Evolutionary conservation across 2,329 filamentous ascomycete species (phyloP), one percentile per base, ranked within the genome.

Genomic region (Beauveria asiatica): DNA sequence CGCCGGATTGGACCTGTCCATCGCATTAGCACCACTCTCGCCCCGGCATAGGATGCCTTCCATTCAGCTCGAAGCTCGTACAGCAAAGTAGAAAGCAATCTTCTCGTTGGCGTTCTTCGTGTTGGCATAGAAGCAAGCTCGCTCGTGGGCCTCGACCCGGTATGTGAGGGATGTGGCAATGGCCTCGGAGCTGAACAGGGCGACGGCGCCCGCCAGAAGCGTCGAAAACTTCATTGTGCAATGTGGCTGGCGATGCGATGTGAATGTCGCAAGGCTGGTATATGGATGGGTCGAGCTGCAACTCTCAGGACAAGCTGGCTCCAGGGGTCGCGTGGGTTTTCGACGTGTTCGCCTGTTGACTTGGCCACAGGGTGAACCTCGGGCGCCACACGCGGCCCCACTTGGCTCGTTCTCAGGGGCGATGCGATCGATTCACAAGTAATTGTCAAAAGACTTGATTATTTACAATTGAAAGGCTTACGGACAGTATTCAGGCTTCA

Each of bases 1-100:
- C 95, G 70, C 94, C 94, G 9, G 92, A 93, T 95, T 99, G 94
- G 51, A 97, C 92, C 92, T 96, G 64, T 46, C 54, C 9, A 17
- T 37, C 8, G 33, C 48, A 39, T 61, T 61, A 52, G 48, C 48
- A 37, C 1, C 17, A 11, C 1, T 50, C 10, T 39, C 45, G 6
- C 5, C 13, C 10, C 42, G 10, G 13, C 8, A 39, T n/a, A 7
- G 16, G 17, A 17, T 11, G 11, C n/a, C 10, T 7, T 17, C 2
- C 33, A 9, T 33, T 9, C 11, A 13, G 39, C 8, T 19, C 45
- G 37, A n/a, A 55, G 42, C 46, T 77, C 88, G 66, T 79, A 99
- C 94, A 62, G 94, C 95, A 77, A 99, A 99, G 80, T 99, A 99
- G 73, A 99, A 99, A 54, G 94, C 92, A 67, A 99, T 81, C 83